Conservation (phyloP, 192 early-diverging fungal species). For the Rhizophlyctis rosea region DNA sequence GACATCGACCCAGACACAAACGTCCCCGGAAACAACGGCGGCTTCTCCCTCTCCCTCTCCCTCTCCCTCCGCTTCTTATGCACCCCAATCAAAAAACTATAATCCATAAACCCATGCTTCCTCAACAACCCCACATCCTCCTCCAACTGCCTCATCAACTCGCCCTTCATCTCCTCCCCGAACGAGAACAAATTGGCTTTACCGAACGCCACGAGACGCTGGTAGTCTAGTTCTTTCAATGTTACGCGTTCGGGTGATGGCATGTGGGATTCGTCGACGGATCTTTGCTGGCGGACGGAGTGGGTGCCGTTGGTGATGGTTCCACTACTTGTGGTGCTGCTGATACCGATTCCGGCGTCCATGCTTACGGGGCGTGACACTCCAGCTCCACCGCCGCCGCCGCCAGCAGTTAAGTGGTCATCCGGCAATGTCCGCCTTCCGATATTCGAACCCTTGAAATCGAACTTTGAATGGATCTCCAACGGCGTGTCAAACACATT, state of each 20-base stretch:
- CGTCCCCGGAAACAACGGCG: too few relatives aligned
- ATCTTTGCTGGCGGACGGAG: neutral
- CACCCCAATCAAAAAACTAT: slow-evolving; percentile 37
- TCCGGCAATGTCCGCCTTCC: slow-evolving; percentile 26
- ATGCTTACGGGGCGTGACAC: neutral
- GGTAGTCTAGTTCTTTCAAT: slow-evolving; percentile 44
- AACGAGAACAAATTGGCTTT: slow-evolving; percentile 13
- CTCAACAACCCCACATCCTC: slow-evolving; percentile 35
- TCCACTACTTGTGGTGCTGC: too few relatives aligned
- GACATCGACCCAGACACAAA: too few relatives aligned
- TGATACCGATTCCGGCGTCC: neutral
- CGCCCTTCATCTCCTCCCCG: slow-evolving; percentile 14
- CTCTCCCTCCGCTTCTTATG: slow-evolving; percentile 9
- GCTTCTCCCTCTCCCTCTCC: too few relatives aligned
- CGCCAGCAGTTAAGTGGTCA: neutral
- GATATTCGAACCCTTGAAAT: slow-evolving; percentile 41
- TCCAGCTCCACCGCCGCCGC: neutral
- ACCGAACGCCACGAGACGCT: slow-evolving; percentile 23
- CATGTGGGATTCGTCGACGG: neutral
- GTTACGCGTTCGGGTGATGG: slow-evolving; percentile 14
- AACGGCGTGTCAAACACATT: slow-evolving; percentile 34
- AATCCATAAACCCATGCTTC: slow-evolving; percentile 44
- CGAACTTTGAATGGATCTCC: slow-evolving; percentile 23
- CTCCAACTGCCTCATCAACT: slow-evolving; percentile 26
- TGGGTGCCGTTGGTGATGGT: neutral